A percentile compares a stretch with the other conserved stretches of the same genome.
Conservation (phyloP, 2,329 filamentous ascomycete species). For the Aspergillus sp. region DNA sequence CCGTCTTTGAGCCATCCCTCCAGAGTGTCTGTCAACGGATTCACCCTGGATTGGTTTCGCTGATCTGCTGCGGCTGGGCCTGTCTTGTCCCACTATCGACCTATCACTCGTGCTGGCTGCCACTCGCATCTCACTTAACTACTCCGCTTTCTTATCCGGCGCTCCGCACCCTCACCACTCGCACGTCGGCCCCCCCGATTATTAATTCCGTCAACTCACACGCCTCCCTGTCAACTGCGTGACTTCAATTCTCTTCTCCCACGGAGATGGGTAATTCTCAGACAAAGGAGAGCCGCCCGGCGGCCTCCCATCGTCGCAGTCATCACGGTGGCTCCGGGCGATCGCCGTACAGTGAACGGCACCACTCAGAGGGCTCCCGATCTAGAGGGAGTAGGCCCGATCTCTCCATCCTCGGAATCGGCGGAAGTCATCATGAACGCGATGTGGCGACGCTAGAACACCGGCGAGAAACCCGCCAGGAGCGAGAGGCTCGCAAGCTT, state of each 20-base stretch:
- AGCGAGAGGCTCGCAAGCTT: constrained; percentile 80
- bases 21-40: neutral
- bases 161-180: constrained; percentile 15
- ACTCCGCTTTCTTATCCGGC: constrained; percentile 20
- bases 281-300: constrained; percentile 45
- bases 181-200: neutral
- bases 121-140: constrained; percentile 7
- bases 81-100: constrained; percentile 10
- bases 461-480: constrained; percentile 84
- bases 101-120: constrained; percentile 1
- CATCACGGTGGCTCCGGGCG: constrained; percentile 30
- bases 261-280: constrained; percentile 46
- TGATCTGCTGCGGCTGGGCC: neutral
- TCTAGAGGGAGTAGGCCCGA: constrained; percentile 57
- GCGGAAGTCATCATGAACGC: constrained; percentile 45
- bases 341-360: constrained; percentile 29
- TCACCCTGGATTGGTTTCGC: neutral
- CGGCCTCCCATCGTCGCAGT: constrained; percentile 28
- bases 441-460: constrained; percentile 53
- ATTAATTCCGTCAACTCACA: neutral
- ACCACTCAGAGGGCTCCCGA: constrained; percentile 42
- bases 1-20: neutral
- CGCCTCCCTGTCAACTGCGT: neutral
- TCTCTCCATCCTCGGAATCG: constrained; percentile 59
- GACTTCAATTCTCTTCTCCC: constrained; percentile 8